Base-by-base conservation (phyloP, 1,139 yeast species). In the Yarrowia galli region DNA sequence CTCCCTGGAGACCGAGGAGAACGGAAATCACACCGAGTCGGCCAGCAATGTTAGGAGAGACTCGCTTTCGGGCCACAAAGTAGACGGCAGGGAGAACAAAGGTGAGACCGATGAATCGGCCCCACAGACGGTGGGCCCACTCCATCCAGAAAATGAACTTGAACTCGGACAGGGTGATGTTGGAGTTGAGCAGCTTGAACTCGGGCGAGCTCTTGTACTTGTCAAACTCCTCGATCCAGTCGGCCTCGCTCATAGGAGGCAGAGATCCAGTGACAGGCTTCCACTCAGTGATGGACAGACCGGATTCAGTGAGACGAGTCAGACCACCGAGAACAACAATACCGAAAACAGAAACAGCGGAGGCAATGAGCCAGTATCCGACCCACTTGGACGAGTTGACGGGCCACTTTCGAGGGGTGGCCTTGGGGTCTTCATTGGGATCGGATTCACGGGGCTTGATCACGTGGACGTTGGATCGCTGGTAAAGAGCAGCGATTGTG, bases 281-380 rank as follows among this genome's bases (percentile, higher is more conserved):
- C 99, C 99, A 96, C 78, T 96, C 99, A 0, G 99, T 95, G 76
- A 96, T 96, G 63, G 97, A 91, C 65, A 96, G 82, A 0, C 99
- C 99, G 1, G 97, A 91, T 76, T 96, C 99, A 0, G 99, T 96
- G 64, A 96, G 82, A 74, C 99, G 84, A 0, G 99, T 96, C 67
- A 96, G 83, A 0, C 99, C 99, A 65, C 99, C 99, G 7, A 96
- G 82, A n/a, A 96, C 89, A 18, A 95, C 98, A 70, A 96, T 96
- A 54, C 97, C 97, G 78, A 95, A 95, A 2, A 96, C 97, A 36
- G 95, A 81, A 0, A 91, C 89, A 0, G 98, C 91, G 0, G 96
- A 89, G n/a, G 96, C 96, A 20, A 95, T 79, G 67, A 96, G 83
- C 93, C 98, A 90, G 76, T 89, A 91, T 0, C 97, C 98, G 7